Evolutionary conservation across 352 stramenopile genomes (phyloP), one percentile per base, ranked within the genome.

Genomic region (Lagenidium giganteum): DNA sequence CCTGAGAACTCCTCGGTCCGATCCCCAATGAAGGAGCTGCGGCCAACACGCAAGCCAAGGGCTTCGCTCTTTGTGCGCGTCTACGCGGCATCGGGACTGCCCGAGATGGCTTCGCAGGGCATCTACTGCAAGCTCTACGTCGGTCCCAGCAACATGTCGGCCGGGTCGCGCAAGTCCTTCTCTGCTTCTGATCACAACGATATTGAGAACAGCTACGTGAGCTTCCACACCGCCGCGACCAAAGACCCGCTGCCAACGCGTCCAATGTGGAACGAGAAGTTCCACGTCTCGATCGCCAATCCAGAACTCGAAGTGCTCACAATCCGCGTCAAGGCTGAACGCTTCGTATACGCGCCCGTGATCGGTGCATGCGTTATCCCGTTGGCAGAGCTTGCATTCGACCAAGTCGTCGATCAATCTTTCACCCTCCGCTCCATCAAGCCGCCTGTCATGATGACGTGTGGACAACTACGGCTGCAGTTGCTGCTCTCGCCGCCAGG

Each of bases 51-150:
- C n/a, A n/a, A n/a, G n/a, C n/a, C n/a, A n/a, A n/a, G n/a, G n/a
- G n/a, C n/a, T n/a, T n/a, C 67, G 35, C 61, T 89, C 41, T 85
- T 69, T 35, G 35, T 89, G 23, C 77, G 73, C 29, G 71, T 89
- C 17, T 71, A 87, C 47, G 86, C 76, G 38, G 76, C 66, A 23
- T 50, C 66, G 23, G 65, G 75, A 18, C 40, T 88, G 28, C 39
- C 69, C 17, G 31, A 57, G 22, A 54, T 54, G 4, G 53, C 70
- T 16, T 52, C 69, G 17, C 62, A 75, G 40, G 45, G 57, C 22
- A 71, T 63, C 8, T 89, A 87, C 55, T 85, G 69, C 43, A 89
- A 85, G 51, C 34, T 87, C n/a, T 87, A 89, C 33, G 26, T 87
- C 22, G 77, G 73, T 1, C 53, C 67, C 20, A 67, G 85, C 17